These are phyloP conservation scores for Aspergillus wentii DNA, from an alignment of 495 filamentous ascomycete genomes.

Conservation along the genomic window DNA sequence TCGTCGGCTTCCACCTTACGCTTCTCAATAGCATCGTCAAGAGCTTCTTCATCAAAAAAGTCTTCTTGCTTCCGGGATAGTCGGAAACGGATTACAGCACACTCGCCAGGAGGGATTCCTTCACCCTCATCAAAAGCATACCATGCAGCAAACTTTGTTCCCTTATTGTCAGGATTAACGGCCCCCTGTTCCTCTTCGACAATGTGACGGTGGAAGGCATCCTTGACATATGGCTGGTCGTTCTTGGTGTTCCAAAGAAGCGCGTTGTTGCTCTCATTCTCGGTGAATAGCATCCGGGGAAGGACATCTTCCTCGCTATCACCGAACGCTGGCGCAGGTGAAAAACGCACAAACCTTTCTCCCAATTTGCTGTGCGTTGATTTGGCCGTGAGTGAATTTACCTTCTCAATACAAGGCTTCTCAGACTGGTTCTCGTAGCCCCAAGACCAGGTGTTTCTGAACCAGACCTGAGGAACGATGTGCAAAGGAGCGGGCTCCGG, in stretches of 20 bases:
- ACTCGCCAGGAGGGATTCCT: slow-evolving; percentile 83
- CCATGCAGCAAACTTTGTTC: slow-evolving; percentile 90
- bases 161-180: slow-evolving; percentile 72
- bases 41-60: slow-evolving; percentile 85
- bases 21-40: slow-evolving; percentile 88
- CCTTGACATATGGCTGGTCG: slow-evolving; percentile 80
- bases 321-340: slow-evolving; percentile 82
- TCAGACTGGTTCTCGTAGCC: slow-evolving; percentile 64
- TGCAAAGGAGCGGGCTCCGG: slow-evolving; percentile 86
- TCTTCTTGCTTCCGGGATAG: slow-evolving; percentile 66
- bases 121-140: slow-evolving; percentile 85
- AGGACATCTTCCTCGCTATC: slow-evolving; percentile 74
- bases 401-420: slow-evolving; percentile 68
- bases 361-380: slow-evolving; percentile 74
- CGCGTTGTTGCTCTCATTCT: slow-evolving; percentile 88
- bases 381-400: slow-evolving; percentile 60
- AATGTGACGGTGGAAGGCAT: slow-evolving; percentile 87
- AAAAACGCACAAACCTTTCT: slow-evolving; percentile 76
- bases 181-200: slow-evolving; percentile 74
- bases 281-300: slow-evolving; percentile 82
- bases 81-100: slow-evolving; percentile 91
- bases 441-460: slow-evolving; percentile 96
- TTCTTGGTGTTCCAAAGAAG: slow-evolving; percentile 73
- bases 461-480: slow-evolving; percentile 94
- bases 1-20: slow-evolving; percentile 86